Evolutionary conservation across 768 basidiomycete genomes (phyloP), one percentile per base, ranked within the genome.

Genomic region (Boletellus ananas): DNA sequence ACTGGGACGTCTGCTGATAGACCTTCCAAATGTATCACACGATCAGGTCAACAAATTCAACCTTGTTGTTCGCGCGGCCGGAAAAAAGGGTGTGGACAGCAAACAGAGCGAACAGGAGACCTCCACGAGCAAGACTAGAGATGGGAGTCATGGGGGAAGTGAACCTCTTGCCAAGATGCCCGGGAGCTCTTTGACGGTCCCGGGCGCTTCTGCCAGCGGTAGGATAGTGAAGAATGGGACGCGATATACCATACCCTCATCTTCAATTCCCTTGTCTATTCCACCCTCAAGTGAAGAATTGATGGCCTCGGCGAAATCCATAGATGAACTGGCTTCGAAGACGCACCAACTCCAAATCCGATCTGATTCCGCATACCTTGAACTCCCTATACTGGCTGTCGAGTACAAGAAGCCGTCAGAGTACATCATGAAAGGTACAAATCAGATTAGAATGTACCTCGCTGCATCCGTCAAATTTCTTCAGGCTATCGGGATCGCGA

Each of bases 381-480:
- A 55, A 21, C n/a, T 55, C 4, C 54, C 54, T 4, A 47, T 55
- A 14, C 33, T 55, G n/a, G 7, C 36, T 7, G 50, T 17, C 25
- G 45, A 53, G 25, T 43, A 54, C 36, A 55, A 53, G 10, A 40
- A 27, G 18, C 34, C 34, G 4, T 41, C 49, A 0, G 43, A 37
- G 8, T 11, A 9, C 16, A 1, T 20, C 3, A 21, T 21, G 10
- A 42, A 54, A 34, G 49, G 49, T 2, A 54, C 44, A 8, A 54
- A 54, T 37, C 43, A 50, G 20, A 1, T 51, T 0, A 41, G 52
- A 31, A 54, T 51, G 44, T 51, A 51, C 18, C 49, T 54, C 18
- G 41, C 52, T 10, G 17, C 49, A 17, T 51, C 39, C 6, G 43
- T 45, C 34, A 54, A 53, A 9, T 54, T 45, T 29, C 52, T 51